Evolutionary conservation across 768 basidiomycete genomes (phyloP), one percentile per base, ranked within the genome.

Genomic region (Chalciporus piperatus): DNA sequence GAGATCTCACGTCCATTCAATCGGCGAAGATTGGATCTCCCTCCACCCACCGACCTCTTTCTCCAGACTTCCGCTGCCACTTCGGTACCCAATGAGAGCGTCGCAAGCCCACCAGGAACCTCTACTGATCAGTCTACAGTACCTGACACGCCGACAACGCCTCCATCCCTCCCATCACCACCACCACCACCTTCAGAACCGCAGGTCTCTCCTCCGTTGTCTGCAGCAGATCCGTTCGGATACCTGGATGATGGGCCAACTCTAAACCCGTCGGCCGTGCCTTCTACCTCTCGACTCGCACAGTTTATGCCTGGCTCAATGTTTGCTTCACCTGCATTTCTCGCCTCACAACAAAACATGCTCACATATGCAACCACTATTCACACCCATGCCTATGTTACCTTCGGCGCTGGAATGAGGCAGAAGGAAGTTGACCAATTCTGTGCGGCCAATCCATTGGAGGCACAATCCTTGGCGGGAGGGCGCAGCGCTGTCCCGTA

Each of bases 391-490:
- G 88, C 87, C 32, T 93, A 82, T 64, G 84, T 94, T 10, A 89
- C 92, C 1, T 91, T 95, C 59, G 92, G 92, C 19, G 85, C 92
- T 6, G 93, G 93, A 3, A 84, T 84, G 74, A 74, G 81, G 25
- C 91, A 94, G 67, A 92, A 92, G 64, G 84, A 92, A 54, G 76
- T 96, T 39, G 93, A 96, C 61, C 76, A 76, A 13, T 89, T 76
- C 64, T 89, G 86, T 0, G 83, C 89, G 0, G 75, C 76, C 39
- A 73, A 89, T 59, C 85, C 82, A 30, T 69, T 92, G 41, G 80
- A 81, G 59, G 87, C 77, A 0, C 75, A 68, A 33, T 82, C 82
- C 37, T 58, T 80, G 22, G 65, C 72, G 3, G 83, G 81, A 10
- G 70, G 67, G 48, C 74, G 71, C 23, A 77, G 79, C 47, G 72